Percentiles rank a stretch among this genome's conserved stretches.
These are phyloP conservation scores for Epichloe bromicola DNA, from an alignment of 2,329 filamentous ascomycete species.

Conservation along the genomic window DNA sequence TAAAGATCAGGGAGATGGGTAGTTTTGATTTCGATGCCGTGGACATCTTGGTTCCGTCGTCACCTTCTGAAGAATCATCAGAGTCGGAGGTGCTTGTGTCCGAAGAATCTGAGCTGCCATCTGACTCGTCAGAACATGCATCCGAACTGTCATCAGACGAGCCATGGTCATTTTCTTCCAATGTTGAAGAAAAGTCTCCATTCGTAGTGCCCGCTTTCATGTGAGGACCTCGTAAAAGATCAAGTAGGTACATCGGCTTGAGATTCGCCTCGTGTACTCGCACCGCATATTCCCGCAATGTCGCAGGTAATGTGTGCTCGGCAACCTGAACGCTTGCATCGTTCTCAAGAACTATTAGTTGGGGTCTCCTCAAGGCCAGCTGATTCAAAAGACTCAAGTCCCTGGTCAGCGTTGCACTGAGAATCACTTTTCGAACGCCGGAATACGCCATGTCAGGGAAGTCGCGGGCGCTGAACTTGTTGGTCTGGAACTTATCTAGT, in stretches of 20 bases:
- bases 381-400: slow-evolving; percentile 70
- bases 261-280: slow-evolving; percentile 55
- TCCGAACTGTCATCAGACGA: background rate
- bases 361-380: slow-evolving; percentile 60
- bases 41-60: no score
- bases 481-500: slow-evolving; percentile 44
- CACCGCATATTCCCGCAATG: slow-evolving; percentile 51
- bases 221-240: slow-evolving; percentile 50
- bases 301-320: slow-evolving; percentile 45
- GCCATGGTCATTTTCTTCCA: background rate
- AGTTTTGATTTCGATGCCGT: slow-evolving; percentile 10
- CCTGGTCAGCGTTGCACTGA: slow-evolving; percentile 85
- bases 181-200: background rate
- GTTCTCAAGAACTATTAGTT: slow-evolving; percentile 61
- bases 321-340: slow-evolving; percentile 31
- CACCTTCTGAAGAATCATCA: slow-evolving; percentile 9
- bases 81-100: slow-evolving; percentile 22
- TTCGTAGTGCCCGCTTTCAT: slow-evolving; percentile 20
- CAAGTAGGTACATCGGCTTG: slow-evolving; percentile 76
- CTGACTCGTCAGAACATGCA: slow-evolving; percentile 10
- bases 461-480: slow-evolving; percentile 37
- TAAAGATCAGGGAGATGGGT: slow-evolving; percentile 63
- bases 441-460: slow-evolving; percentile 38
- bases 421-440: slow-evolving; percentile 64
- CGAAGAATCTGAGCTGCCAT: slow-evolving; percentile 18